phyloP scores from a whole-genome alignment of 2,329 filamentous ascomycete genomes.

The Tolypocladium endophyticum region DNA sequence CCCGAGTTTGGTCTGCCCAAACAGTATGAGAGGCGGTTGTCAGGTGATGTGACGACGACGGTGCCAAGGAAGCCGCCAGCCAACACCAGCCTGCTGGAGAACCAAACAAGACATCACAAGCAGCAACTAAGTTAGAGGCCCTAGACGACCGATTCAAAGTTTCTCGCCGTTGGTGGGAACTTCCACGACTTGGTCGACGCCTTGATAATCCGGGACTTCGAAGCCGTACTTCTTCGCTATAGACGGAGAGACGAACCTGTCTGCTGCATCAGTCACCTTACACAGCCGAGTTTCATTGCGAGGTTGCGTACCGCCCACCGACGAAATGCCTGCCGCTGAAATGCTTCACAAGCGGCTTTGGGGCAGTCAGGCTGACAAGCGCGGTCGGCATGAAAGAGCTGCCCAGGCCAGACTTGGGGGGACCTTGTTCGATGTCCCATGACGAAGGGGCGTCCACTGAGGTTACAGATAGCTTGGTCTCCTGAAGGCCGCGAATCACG shows the following conservation, averaged over 20 bases:
- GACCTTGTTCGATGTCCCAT: slow-evolving; percentile 86
- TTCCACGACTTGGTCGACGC: slow-evolving; percentile 83
- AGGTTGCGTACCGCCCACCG: slow-evolving; percentile 58
- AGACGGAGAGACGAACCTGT: slow-evolving; percentile 65
- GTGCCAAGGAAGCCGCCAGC: background rate
- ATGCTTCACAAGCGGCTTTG: slow-evolving; percentile 77
- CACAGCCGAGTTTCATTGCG: background rate
- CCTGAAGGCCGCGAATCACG: slow-evolving; percentile 68
- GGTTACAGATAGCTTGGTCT: slow-evolving; percentile 65
- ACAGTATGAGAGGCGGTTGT: slow-evolving; percentile 46
- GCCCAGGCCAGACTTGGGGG: slow-evolving; percentile 65
- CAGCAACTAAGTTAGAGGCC: background rate
- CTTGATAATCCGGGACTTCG: slow-evolving; percentile 72
- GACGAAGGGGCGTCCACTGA: slow-evolving; percentile 89
- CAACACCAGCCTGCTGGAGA: background rate
- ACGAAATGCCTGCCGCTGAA: slow-evolving; percentile 87
- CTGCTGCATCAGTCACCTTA: slow-evolving; percentile 6
- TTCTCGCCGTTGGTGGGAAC: slow-evolving; percentile 42
- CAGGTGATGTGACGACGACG: slow-evolving; percentile 34
- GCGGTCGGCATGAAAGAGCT: slow-evolving; percentile 70
- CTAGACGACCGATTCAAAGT: slow-evolving; percentile 27
- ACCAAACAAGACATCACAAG: background rate
- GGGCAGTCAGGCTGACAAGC: slow-evolving; percentile 82
- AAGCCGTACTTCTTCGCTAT: slow-evolving; percentile 81
- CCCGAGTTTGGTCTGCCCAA: slow-evolving; percentile 49